Evolutionary conservation across 192 early-diverging fungal species (phyloP), one percentile per base, ranked within the genome.

Genomic region (Coemansia brasiliensis): DNA sequence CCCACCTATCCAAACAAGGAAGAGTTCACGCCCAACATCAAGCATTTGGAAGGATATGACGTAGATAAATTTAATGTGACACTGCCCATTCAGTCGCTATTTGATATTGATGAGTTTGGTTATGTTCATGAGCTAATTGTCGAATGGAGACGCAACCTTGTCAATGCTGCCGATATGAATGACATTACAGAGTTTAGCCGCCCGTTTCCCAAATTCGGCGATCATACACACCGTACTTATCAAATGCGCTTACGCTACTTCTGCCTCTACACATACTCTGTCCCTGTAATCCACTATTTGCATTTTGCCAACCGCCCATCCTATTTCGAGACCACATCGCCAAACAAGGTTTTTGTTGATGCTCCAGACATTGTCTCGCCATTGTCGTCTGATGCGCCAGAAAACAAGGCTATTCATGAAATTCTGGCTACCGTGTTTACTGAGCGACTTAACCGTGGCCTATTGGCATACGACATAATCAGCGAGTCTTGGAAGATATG

Each of bases 281-380:
- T 58, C 15, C 57, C 61, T 15, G 20, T 64, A 10, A 48, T 65
- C 35, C 62, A 61, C 18, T 21, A 46, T 25, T 24, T 75, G 32
- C 72, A 75, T 55, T 29, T 69, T 35, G 41, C 62, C 38, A 75
- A 75, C 55, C 61, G 72, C 11, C 72, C 65, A 8, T 75, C 72
- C 20, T 75, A 52, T 26, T 75, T 69, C 45, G 44, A 27, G 5
- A 39, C 39, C n/a, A 46, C 50, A 20, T 11, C 32, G 1, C 18
- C 35, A 15, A 50, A 39, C 24, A 24, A 59, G 46, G 43, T 59
- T 22, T 59, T 59, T 59, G 43, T 35, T 3, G 29, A 42, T 9
- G 15, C 17, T 6, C 35, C 58, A 38, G 52, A 50, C 6, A 39
- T 39, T 2, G 39, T 21, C 15, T 39, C 24, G 27, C 55, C 26